Conservation (phyloP, 257 asterid genomes). For the Fraxinus anomala region DNA sequence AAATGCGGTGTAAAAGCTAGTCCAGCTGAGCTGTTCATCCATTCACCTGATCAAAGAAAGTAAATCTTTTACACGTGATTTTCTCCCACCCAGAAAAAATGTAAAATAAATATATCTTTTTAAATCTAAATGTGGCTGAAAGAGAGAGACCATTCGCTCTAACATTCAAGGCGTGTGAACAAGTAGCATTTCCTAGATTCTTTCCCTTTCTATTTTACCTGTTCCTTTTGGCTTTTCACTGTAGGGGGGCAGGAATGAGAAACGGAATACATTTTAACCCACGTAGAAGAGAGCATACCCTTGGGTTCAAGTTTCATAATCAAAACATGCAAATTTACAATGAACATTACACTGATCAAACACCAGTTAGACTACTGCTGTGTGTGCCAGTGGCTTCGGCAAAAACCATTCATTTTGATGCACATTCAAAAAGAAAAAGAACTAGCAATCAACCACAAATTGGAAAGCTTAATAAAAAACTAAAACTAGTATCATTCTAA, state of each 20-base stretch:
- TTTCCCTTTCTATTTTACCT: background rate
- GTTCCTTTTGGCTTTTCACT: background rate
- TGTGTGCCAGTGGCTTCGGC: too few relatives aligned
- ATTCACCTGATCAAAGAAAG: conserved; percentile 64
- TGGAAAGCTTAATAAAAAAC: background rate
- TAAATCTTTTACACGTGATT: background rate
- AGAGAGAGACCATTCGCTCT: background rate
- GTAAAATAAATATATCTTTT: background rate
- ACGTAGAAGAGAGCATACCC: background rate
- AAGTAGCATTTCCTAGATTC: conserved; percentile 17
- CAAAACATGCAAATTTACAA: conserved; percentile 4
- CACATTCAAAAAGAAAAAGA: too few relatives aligned
- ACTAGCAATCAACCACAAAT: too few relatives aligned
- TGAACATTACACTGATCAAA: too few relatives aligned
- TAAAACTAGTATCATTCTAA: too few relatives aligned
- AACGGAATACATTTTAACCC: background rate
- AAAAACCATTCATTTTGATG: too few relatives aligned
- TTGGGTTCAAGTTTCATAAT: background rate
- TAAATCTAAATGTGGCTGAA: conserved; percentile 1
- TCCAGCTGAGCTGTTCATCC: conserved; percentile 99
- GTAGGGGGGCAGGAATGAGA: background rate
- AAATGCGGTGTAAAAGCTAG: conserved; percentile 94
- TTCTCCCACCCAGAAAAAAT: background rate
- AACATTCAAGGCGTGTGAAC: conserved; percentile 6
- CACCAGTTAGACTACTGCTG: too few relatives aligned